Evolutionary conservation across 83 land plant species (phyloP).

Genomic region (Picea abies): DNA sequence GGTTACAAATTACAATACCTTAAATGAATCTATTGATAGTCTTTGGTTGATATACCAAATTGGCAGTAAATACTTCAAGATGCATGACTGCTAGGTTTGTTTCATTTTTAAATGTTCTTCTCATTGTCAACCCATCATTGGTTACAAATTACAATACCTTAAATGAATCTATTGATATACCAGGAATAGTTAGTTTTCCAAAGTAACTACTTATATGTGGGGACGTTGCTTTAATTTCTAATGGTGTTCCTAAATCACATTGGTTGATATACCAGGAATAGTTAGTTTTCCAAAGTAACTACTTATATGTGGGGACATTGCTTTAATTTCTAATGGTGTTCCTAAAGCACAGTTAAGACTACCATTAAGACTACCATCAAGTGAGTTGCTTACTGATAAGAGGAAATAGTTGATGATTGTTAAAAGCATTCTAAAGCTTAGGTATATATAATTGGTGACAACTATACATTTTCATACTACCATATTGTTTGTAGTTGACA

Average conservation of each 20-base stretch:
- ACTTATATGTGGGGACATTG: slow-evolving; percentile 65
- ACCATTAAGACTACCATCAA: slow-evolving; percentile 75
- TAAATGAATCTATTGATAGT: background rate
- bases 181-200: slow-evolving; percentile 63
- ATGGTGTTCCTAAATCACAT: slow-evolving; percentile 64
- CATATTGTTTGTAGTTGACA: too few species aligned
- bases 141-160: background rate
- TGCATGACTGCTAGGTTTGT: too few species aligned
- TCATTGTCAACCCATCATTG: background rate
- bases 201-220: slow-evolving; percentile 63
- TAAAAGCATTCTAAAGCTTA: too few species aligned
- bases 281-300: slow-evolving; percentile 83
- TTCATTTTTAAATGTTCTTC: background rate
- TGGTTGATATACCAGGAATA: background rate
- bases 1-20: background rate
- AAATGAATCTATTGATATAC: background rate
- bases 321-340: slow-evolving; percentile 70
- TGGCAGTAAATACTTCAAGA: too few species aligned
- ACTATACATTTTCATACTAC: too few species aligned
- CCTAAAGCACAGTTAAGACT: slow-evolving; percentile 56
- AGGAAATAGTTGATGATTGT: too few species aligned
- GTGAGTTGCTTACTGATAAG: slow-evolving; percentile 19
- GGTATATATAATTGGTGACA: too few species aligned
- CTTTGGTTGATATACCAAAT: slow-evolving; percentile 28
- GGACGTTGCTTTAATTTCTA: slow-evolving; percentile 73